Base-by-base conservation (phyloP, 257 asterid species). In the Capsicum chinense region DNA sequence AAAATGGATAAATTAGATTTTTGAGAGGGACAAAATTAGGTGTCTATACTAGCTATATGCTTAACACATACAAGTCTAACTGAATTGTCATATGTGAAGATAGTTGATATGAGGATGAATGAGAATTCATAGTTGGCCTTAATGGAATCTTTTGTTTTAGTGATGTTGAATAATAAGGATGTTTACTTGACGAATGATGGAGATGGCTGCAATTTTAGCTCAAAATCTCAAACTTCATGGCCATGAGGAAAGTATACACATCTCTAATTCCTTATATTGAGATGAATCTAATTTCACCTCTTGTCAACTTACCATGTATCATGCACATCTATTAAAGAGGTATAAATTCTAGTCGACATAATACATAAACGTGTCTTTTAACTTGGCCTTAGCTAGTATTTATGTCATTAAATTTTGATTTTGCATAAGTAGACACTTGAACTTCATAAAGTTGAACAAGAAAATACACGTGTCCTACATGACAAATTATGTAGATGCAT, bases 131-230 rank as follows among this genome's bases (percentile, higher is more conserved):
- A 94, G 84, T 81, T 94, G 73, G 95, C 98, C 19, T 86, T 95
- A 86, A 94, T 94, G 99, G 99, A 98, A 7, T 95, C 99, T 16
- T 95, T 98, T 85, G 97, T 95, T 59, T 83, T 95, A 83, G 99
- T 84, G 37, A 95, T 95, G 98, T 92, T 95, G 97, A 94, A 92
- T 85, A 98, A 90, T 0, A 93, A 94, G 47, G 98, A 94, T 80
- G 92, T 95, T 82, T 95, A 94, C 88, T 81, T 95, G 87, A 92
- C 94, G 95, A 95, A 94, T 67, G 98, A 93, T 4, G 99, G 99
- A 35, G 98, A 94, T 86, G 93, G 98, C 54, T 56, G 98, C 97
- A 0, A 95, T 95, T 80, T 85, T 95, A 39, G 98, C 97, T 5
- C 92, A 85, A 74, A 89, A 86, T 10, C 70, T 64, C 1, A 96